Evolutionary conservation across 176 grass and related monocot species (phyloP).

Genomic region (Typha latifolia): DNA sequence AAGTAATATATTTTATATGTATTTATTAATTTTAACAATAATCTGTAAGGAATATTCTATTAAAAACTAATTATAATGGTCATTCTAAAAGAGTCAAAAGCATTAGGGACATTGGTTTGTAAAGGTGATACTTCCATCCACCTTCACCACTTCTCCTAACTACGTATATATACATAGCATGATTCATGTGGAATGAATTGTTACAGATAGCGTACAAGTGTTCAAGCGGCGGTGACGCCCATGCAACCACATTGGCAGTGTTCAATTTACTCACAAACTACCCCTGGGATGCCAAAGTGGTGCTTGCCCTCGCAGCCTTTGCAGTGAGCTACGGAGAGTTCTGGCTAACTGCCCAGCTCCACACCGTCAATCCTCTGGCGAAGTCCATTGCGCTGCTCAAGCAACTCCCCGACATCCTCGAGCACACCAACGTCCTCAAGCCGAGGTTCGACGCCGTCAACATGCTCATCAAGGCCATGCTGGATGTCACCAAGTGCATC

Average conservation of each 20-base stretch:
- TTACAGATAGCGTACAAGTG: conserved; percentile 32
- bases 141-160: no score
- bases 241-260: conserved; percentile 24
- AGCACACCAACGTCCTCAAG: conserved; percentile 34
- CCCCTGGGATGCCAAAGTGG: conserved; percentile 40
- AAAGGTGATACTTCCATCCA: no score
- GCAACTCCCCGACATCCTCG: conserved; percentile 35
- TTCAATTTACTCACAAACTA: conserved; percentile 23
- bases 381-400: conserved; percentile 26
- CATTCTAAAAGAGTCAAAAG: no score
- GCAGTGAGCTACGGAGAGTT: conserved; percentile 35
- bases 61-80: no score
- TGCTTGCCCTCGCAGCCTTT: conserved; percentile 32
- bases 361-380: conserved; percentile 28
- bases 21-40: no score
- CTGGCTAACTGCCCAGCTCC: conserved; percentile 33
- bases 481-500: conserved; percentile 38
- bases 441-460: conserved; percentile 35
- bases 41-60: no score
- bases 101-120: no score
- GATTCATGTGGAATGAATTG: background rate
- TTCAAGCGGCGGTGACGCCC: conserved; percentile 28
- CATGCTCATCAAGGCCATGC: conserved; percentile 38
- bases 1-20: no score
- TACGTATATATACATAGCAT: background rate